Percentiles rank a stretch among this genome's conserved stretches.
phyloP scores from a whole-genome alignment of 768 basidiomycete genomes.

The Tricholoma furcatifolium region DNA sequence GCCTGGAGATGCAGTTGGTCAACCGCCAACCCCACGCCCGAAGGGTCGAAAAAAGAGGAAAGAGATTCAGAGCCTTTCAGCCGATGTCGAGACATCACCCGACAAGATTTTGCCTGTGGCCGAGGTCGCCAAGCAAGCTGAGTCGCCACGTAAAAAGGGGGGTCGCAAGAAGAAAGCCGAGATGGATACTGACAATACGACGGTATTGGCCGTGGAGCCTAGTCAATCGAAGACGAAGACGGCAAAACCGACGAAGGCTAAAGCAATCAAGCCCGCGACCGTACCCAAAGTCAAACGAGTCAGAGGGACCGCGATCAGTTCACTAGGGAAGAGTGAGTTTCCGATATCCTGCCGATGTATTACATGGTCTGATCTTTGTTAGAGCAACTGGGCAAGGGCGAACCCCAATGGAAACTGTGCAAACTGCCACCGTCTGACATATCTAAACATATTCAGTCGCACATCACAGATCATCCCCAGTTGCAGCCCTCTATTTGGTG shows the following conservation, averaged over 20 bases:
- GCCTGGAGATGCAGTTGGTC: no score
- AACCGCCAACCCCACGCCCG: background rate
- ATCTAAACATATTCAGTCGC: background rate
- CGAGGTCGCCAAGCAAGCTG: background rate
- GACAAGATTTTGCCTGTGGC: background rate
- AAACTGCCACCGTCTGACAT: background rate
- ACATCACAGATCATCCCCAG: background rate
- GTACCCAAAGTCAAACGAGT: background rate
- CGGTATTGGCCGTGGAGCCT: background rate
- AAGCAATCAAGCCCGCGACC: background rate
- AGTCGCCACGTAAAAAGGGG: background rate
- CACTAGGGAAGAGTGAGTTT: slow-evolving; percentile 5
- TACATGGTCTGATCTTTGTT: background rate
- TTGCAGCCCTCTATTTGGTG: slow-evolving; percentile 16
- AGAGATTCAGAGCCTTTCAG: background rate
- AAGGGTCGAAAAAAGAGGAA: background rate
- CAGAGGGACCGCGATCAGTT: background rate
- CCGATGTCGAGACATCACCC: background rate
- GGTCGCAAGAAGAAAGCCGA: background rate
- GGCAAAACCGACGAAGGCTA: background rate
- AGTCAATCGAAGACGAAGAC: background rate
- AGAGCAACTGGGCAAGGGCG: slow-evolving; percentile 11
- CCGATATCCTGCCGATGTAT: background rate
- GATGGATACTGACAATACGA: background rate
- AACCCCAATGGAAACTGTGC: slow-evolving; percentile 16